Base-by-base conservation (phyloP, 2,329 filamentous ascomycete species). In the Teratosphaeria zuluensis region DNA sequence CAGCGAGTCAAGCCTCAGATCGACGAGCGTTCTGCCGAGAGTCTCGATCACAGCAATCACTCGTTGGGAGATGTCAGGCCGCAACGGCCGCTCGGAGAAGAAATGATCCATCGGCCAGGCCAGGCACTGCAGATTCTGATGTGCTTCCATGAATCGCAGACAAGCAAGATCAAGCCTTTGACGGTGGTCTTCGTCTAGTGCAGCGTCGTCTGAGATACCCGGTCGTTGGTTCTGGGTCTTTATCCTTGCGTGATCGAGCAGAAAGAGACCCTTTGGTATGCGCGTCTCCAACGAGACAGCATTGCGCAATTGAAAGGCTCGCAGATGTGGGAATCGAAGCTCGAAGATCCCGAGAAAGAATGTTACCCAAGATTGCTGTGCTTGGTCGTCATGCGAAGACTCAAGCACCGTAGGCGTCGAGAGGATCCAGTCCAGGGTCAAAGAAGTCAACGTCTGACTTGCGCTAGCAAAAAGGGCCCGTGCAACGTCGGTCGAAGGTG, bases 31-130 rank as follows among this genome's bases (percentile, higher is more conserved):
- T n/a, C 64, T 69, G 1, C 71, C 71, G 1, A 79, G 67, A 57
- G 73, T 74, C 1, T 70, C 69, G 4, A 78, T 70, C 0, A 78
- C 64, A 12, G 56, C 57, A 2, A 64, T 58, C 2, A 69, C 64
- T 24, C 70, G 61, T 4, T 55, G 61, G 14, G 63, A 60, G 3
- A 70, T 62, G 3, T 70, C 66, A 16, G 64, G n/a, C 9, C 66
- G 64, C 1, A 68, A 61, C 14, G 62, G 64, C 2, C 42, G 53
- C 33, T 72, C 67, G 8, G 68, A 68, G 62, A 77, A 79, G 66
- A 79, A 76, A n/a, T 69, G 69, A 52, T 76, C 74, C 60, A 78
- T 71, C 0, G 76, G 76, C 77, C 76, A 79, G 4, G 74, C 75
- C 14, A 79, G 67, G 55, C 74, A 78, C 55, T 74, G 68, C 12